Conservation (phyloP, 2,329 filamentous ascomycete genomes). For the Trichophyton equinum region DNA sequence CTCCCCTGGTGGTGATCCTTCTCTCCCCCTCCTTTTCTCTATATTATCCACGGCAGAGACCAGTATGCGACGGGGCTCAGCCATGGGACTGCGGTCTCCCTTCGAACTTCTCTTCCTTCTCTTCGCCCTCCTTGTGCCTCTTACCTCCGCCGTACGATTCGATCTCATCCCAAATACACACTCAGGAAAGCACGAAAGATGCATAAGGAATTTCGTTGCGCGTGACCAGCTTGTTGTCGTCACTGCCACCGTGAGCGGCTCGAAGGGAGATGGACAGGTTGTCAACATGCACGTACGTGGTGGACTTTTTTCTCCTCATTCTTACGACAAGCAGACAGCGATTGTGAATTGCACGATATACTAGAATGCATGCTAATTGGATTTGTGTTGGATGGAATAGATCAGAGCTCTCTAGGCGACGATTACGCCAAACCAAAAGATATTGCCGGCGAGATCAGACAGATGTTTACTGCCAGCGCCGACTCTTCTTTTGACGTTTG, state of each 20-base stretch:
- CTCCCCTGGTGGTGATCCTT: neutral
- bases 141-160: conserved; percentile 64
- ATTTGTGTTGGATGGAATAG: conserved; percentile 35
- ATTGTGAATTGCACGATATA: neutral
- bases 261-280: conserved; percentile 77
- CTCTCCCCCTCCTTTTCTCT: neutral
- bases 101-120: conserved; percentile 9
- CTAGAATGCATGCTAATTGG: conserved; percentile 27
- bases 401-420: conserved; percentile 91
- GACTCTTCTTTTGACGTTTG: conserved; percentile 94
- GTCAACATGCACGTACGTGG: conserved; percentile 81
- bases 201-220: conserved; percentile 89
- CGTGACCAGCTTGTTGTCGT: conserved; percentile 91
- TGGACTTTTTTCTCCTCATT: neutral
- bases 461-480: conserved; percentile 83
- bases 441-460: conserved; percentile 79
- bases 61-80: conserved; percentile 4
- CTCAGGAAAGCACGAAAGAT: conserved; percentile 59
- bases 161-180: conserved; percentile 63
- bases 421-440: conserved; percentile 89
- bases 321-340: neutral
- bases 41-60: neutral
- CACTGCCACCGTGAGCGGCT: conserved; percentile 75
- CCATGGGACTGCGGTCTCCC: conserved; percentile 6
- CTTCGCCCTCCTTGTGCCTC: conserved; percentile 7